Evolutionary conservation across 2,329 filamentous ascomycete species (phyloP).

Genomic region (Amauroascus niger): DNA sequence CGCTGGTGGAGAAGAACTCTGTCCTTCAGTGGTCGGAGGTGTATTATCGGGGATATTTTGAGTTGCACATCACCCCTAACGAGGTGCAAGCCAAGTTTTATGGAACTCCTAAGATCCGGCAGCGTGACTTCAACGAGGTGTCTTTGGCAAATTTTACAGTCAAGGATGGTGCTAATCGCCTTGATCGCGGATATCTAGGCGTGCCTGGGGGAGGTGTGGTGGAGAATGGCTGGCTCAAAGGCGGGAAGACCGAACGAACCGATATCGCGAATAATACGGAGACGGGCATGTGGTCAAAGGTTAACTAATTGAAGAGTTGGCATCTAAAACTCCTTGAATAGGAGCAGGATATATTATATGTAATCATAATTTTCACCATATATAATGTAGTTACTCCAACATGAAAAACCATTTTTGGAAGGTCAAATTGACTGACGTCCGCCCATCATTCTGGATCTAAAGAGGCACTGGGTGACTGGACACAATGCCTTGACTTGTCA

Average conservation of each 20-base stretch:
- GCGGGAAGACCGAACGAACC: constrained; percentile 25
- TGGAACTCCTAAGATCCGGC: constrained; percentile 25
- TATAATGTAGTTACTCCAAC: too few relatives aligned
- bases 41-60: not conserved
- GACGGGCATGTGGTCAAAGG: constrained; percentile 22
- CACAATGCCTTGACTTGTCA: too few relatives aligned
- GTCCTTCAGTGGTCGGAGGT: constrained; percentile 45
- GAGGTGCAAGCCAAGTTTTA: constrained; percentile 56
- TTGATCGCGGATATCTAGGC: constrained; percentile 37
- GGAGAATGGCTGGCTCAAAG: constrained; percentile 32
- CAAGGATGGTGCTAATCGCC: constrained; percentile 49
- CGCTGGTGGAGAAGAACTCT: constrained; percentile 44
- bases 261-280: constrained; percentile 30
- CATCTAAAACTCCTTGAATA: too few relatives aligned
- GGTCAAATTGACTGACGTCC: too few relatives aligned
- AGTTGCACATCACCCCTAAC: constrained; percentile 34
- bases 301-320: not conserved
- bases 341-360: too few relatives aligned
- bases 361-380: too few relatives aligned
- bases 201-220: constrained; percentile 38
- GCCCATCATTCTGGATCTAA: too few relatives aligned
- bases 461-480: too few relatives aligned
- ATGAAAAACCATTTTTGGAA: too few relatives aligned
- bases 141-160: constrained; percentile 41
- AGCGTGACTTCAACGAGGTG: constrained; percentile 10